These are phyloP conservation scores for Setomelanomma holmii DNA, from an alignment of 2,329 filamentous ascomycete species.

Conservation along the genomic window DNA sequence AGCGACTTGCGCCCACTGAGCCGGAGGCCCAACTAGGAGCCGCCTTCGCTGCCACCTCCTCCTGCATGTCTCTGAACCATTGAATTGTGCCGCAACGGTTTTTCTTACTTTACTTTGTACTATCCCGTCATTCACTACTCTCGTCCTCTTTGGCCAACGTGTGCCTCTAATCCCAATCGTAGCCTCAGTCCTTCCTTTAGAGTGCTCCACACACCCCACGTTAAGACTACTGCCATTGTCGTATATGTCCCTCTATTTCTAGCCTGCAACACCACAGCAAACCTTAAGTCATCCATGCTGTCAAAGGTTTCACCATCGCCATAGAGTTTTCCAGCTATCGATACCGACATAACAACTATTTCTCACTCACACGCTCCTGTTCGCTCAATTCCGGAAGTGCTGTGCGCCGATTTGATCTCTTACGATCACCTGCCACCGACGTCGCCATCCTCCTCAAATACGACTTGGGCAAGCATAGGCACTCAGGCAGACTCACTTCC, in stretches of 20 bases:
- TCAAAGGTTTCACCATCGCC: conserved; percentile 37
- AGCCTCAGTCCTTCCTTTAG: conserved; percentile 28
- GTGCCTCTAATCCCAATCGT: conserved; percentile 31
- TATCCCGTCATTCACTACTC: conserved; percentile 32
- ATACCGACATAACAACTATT: conserved; percentile 18
- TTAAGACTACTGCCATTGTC: conserved; percentile 16
- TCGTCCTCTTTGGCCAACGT: conserved; percentile 29
- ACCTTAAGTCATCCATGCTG: conserved; percentile 13
- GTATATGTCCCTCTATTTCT: conserved; percentile 27
- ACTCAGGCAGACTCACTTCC: conserved; percentile 13
- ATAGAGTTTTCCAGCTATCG: conserved; percentile 26
- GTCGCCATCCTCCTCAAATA: background rate
- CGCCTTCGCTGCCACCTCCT: conserved; percentile 27
- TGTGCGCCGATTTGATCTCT: conserved; percentile 10
- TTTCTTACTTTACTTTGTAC: conserved; percentile 36
- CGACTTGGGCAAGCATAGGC: conserved; percentile 1
- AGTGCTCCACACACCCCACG: conserved; percentile 11
- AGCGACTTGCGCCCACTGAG: conserved; percentile 20
- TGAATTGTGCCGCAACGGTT: conserved; percentile 31
- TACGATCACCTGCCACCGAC: background rate
- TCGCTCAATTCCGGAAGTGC: conserved; percentile 11
- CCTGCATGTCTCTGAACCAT: conserved; percentile 23
- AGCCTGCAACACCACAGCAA: conserved; percentile 29
- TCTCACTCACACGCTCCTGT: conserved; percentile 12
- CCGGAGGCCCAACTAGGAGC: conserved; percentile 40